phyloP scores from a whole-genome alignment of 2,329 filamentous ascomycete genomes.

The Talaromyces sp. region DNA sequence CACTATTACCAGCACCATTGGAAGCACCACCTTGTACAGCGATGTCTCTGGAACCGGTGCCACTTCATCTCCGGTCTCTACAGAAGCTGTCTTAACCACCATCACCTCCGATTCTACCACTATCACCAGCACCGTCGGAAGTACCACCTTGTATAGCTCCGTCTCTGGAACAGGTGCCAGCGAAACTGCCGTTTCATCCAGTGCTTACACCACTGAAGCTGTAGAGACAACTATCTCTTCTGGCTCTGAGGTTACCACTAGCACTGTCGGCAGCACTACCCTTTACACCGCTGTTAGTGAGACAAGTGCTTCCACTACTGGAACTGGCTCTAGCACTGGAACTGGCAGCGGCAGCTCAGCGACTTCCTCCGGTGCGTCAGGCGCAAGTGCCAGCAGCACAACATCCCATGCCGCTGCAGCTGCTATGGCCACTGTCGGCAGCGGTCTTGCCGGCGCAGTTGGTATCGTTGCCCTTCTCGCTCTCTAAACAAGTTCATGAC shows the following conservation, averaged over 20 bases:
- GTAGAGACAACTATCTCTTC: conserved; percentile 19
- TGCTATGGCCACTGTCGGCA: conserved; percentile 30
- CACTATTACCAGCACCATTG: conserved; percentile 23
- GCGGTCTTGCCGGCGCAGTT: conserved; percentile 36
- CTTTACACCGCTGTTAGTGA: conserved; percentile 21
- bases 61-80: conserved; percentile 21
- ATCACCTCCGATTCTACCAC: conserved; percentile 17
- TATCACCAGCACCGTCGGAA: conserved; percentile 24
- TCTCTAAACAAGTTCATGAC: conserved; percentile 28
- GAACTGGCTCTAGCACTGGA: conserved; percentile 18
- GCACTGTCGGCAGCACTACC: conserved; percentile 26
- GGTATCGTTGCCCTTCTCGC: conserved; percentile 43
- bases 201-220: conserved; percentile 18
- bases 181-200: conserved; percentile 21
- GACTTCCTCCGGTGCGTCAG: conserved; percentile 22
- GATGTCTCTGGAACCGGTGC: conserved; percentile 9
- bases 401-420: conserved; percentile 26
- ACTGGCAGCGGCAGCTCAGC: conserved; percentile 14
- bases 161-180: conserved; percentile 20
- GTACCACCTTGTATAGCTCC: conserved; percentile 21
- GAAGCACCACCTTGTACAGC: conserved; percentile 23
- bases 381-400: conserved; percentile 18
- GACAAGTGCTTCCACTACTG: conserved; percentile 7
- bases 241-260: conserved; percentile 13
- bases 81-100: conserved; percentile 16